These are phyloP conservation scores for Metschnikowia hibisci DNA, from an alignment of 805 yeast species.

Conservation along the genomic window DNA sequence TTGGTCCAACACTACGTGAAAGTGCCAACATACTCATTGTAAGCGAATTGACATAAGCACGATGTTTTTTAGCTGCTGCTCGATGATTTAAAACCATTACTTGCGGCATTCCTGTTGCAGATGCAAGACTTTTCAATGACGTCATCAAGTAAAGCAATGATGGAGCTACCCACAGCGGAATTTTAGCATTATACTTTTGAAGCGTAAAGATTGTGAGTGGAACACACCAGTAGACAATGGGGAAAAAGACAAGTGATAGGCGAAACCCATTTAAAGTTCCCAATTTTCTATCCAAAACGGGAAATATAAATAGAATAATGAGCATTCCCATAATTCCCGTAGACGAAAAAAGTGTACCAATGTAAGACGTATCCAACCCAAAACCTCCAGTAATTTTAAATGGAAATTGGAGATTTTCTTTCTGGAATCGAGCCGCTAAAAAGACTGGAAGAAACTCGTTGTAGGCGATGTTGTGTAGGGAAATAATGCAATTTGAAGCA, in stretches of 20 bases:
- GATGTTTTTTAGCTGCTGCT: conserved; percentile 31
- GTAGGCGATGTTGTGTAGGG: conserved; percentile 32
- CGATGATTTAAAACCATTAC: conserved; percentile 33
- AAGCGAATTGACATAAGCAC: conserved; percentile 34
- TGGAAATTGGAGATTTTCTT: conserved; percentile 28
- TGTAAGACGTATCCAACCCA: conserved; percentile 29
- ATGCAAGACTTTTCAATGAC: conserved; percentile 30
- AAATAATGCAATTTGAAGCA: conserved; percentile 30
- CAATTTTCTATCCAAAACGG: conserved; percentile 29
- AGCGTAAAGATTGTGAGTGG: conserved; percentile 33
- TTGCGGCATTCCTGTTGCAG: conserved; percentile 36
- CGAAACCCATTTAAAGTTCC: conserved; percentile 31
- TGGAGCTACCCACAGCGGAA: conserved; percentile 31
- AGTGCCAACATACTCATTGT: conserved; percentile 33
- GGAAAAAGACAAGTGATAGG: conserved; percentile 30
- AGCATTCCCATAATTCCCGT: conserved; percentile 37
- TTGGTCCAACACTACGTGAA: conserved; percentile 32
- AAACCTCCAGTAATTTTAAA: conserved; percentile 36
- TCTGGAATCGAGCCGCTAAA: conserved; percentile 29
- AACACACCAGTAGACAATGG: conserved; percentile 28
- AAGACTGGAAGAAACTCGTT: conserved; percentile 37
- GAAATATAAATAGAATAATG: conserved; percentile 29
- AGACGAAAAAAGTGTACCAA: conserved; percentile 34
- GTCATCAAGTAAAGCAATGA: conserved; percentile 27
- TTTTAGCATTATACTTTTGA: conserved; percentile 21